phyloP scores from a whole-genome alignment of 1,284 basidiomycete genomes.

The Tilletia walkeri region DNA sequence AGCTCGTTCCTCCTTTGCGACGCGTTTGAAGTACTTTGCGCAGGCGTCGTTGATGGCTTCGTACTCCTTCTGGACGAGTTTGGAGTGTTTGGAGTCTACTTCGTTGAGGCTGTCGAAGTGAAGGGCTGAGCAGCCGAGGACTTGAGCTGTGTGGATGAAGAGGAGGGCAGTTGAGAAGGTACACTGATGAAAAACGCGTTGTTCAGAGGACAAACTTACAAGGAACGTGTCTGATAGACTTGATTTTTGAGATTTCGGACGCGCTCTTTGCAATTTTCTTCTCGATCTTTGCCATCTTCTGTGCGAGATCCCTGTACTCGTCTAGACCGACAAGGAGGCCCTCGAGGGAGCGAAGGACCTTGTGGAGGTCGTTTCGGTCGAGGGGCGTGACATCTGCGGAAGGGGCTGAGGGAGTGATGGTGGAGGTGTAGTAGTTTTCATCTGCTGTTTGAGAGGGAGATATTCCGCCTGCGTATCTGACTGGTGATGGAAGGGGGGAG shows the following conservation, averaged over 20 bases:
- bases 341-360: conserved; percentile 48
- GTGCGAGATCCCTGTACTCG: conserved; percentile 49
- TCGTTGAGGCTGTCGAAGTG: conserved; percentile 48
- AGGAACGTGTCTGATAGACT: conserved; percentile 42
- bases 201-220: neutral
- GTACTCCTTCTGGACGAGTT: conserved; percentile 50
- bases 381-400: conserved; percentile 22
- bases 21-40: conserved; percentile 51
- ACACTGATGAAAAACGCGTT: no score
- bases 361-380: conserved; percentile 50
- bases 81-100: conserved; percentile 42
- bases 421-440: neutral
- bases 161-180: neutral
- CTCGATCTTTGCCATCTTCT: conserved; percentile 46
- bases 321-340: conserved; percentile 48
- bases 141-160: conserved; percentile 26
- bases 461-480: neutral
- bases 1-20: conserved; percentile 52
- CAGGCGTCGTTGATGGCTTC: conserved; percentile 51
- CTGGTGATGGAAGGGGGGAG: neutral
- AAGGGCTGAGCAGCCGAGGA: conserved; percentile 35
- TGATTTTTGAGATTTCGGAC: conserved; percentile 43
- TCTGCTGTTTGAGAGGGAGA: neutral
- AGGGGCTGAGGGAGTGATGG: neutral
- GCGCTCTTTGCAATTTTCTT: conserved; percentile 45